Evolutionary conservation across 2,329 filamentous ascomycete species (phyloP).

Genomic region (Capronia americana): DNA sequence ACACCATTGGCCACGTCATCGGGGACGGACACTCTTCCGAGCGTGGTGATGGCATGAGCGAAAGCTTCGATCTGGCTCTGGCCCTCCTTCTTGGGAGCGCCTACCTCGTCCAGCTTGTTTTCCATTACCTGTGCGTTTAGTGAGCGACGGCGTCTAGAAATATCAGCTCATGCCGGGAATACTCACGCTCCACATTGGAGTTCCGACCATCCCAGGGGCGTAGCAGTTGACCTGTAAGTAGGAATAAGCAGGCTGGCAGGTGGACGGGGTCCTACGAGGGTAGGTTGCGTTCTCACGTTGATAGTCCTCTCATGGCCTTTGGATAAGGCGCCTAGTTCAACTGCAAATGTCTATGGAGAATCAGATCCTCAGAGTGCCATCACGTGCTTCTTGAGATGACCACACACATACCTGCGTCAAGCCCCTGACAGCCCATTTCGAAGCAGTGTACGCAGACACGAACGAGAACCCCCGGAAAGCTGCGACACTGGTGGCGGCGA

Average conservation of each 20-base stretch:
- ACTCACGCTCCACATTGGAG: constrained; percentile 71
- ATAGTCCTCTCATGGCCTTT: constrained; percentile 26
- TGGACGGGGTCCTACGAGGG: too few species aligned
- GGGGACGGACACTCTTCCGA: constrained; percentile 64
- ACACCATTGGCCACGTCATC: constrained; percentile 69
- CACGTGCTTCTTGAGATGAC: not conserved
- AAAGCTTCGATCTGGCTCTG: constrained; percentile 60
- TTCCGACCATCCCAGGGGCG: constrained; percentile 71
- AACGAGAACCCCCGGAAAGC: constrained; percentile 62
- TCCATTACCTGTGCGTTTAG: constrained; percentile 57
- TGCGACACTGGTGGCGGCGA: constrained; percentile 56
- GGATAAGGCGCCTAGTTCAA: constrained; percentile 24
- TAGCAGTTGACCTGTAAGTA: constrained; percentile 72
- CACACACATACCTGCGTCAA: constrained; percentile 64
- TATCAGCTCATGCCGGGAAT: constrained; percentile 43
- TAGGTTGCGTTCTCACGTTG: constrained; percentile 12
- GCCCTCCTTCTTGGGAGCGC: constrained; percentile 58
- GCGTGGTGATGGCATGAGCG: constrained; percentile 58
- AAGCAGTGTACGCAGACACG: constrained; percentile 68
- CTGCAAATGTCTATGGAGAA: constrained; percentile 18
- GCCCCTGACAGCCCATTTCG: constrained; percentile 71
- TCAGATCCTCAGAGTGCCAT: constrained; percentile 6
- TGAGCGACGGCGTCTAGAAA: not conserved
- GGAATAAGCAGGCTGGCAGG: constrained; percentile 65
- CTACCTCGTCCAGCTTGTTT: constrained; percentile 60